phyloP scores from a whole-genome alignment of 2,329 filamentous ascomycete genomes.

The Atkinsonella hypoxylon region DNA sequence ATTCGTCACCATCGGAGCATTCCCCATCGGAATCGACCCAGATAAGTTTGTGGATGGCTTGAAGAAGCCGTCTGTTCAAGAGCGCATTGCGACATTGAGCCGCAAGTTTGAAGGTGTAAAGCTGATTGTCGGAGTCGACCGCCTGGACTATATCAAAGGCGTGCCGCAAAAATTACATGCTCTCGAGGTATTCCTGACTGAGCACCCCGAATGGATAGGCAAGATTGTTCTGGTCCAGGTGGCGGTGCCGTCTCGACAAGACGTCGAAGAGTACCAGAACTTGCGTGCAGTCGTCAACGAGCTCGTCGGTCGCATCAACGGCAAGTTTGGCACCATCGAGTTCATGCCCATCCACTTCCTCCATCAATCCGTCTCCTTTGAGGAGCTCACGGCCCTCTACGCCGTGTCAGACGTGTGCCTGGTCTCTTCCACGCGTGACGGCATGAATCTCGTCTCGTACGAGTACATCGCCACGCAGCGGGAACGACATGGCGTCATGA shows the following conservation, averaged over 20 bases:
- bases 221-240: conserved; percentile 95
- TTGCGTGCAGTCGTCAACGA: conserved; percentile 92
- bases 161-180: conserved; percentile 96
- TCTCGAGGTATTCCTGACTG: conserved; percentile 89
- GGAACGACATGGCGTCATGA: conserved; percentile 82
- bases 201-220: conserved; percentile 96
- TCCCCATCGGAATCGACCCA: conserved; percentile 95
- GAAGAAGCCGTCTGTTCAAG: conserved; percentile 72
- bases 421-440: conserved; percentile 89
- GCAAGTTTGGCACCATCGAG: conserved; percentile 90
- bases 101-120: conserved; percentile 94
- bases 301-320: conserved; percentile 92
- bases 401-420: conserved; percentile 86
- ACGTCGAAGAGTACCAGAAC: conserved; percentile 97
- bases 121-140: conserved; percentile 91
- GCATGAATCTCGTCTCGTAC: conserved; percentile 97
- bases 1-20: conserved; percentile 84
- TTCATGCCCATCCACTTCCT: conserved; percentile 99
- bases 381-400: conserved; percentile 89
- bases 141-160: conserved; percentile 97
- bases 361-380: conserved; percentile 89
- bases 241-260: conserved; percentile 84
- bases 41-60: conserved; percentile 90
- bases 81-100: conserved; percentile 72
- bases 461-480: conserved; percentile 95